phyloP scores from a whole-genome alignment of 2,329 filamentous ascomycete genomes.

The Apiospora koreana region DNA sequence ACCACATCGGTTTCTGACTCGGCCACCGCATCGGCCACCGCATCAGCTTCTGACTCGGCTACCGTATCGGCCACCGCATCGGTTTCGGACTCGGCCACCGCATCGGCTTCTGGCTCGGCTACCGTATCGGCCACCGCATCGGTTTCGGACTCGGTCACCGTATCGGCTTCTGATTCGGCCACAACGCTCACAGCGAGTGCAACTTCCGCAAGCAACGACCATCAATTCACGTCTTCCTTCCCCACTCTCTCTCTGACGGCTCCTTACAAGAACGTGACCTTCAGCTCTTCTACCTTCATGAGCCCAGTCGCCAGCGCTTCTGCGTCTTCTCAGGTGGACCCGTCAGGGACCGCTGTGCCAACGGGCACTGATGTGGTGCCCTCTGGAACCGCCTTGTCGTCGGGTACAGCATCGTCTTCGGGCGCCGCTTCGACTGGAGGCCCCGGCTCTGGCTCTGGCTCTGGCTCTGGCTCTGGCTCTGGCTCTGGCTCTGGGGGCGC shows the following conservation, averaged over 20 bases:
- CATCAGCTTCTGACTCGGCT: not conserved
- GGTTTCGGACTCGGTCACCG: not conserved
- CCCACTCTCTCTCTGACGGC: not conserved
- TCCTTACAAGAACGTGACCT: not conserved
- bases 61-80: not conserved
- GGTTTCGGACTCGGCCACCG: not conserved
- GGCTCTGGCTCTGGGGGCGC: not conserved
- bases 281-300: not conserved
- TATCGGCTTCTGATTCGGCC: not conserved
- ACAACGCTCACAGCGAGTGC: not conserved
- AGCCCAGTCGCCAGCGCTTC: no score
- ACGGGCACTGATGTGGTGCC: not conserved
- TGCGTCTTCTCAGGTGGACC: no score
- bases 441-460: no score
- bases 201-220: conserved; percentile 6
- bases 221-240: not conserved
- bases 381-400: not conserved
- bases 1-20: not conserved
- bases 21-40: not conserved
- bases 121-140: not conserved
- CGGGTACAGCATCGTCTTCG: no score
- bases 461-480: no score
- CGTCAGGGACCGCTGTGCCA: not conserved
- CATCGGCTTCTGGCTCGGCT: not conserved
- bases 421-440: no score